Conservation (phyloP, 441 rosid species). For the Populus hybrid region DNA sequence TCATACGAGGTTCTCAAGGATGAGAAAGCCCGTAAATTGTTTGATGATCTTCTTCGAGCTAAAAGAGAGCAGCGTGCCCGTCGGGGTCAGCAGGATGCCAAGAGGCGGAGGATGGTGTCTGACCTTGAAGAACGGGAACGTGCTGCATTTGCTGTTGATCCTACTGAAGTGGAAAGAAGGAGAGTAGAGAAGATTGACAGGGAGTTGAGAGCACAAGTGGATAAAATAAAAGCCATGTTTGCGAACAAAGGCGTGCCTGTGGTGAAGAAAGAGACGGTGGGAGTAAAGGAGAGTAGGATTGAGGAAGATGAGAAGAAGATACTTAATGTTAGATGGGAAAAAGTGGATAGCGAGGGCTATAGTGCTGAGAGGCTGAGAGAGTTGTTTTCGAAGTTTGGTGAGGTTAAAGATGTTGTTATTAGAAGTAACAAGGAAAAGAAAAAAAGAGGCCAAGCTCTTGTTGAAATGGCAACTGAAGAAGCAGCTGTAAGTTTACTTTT, state of each 20-base stretch:
- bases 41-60: constrained; percentile 72
- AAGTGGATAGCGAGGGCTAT: constrained; percentile 52
- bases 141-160: constrained; percentile 58
- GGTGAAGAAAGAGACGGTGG: constrained; percentile 27
- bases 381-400: constrained; percentile 69
- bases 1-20: constrained; percentile 82
- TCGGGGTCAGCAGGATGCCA: constrained; percentile 53
- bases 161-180: constrained; percentile 34
- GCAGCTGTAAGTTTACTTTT: constrained; percentile 58
- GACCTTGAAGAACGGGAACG: constrained; percentile 84
- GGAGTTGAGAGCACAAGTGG: constrained; percentile 73
- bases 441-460: constrained; percentile 69
- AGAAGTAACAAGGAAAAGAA: constrained; percentile 44
- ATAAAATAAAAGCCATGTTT: constrained; percentile 64
- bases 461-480: constrained; percentile 72
- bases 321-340: constrained; percentile 88
- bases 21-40: constrained; percentile 69
- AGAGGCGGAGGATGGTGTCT: constrained; percentile 69
- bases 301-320: constrained; percentile 53
- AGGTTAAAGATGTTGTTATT: constrained; percentile 76
- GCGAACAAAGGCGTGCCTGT: constrained; percentile 31
- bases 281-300: constrained; percentile 28
- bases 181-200: constrained; percentile 70
- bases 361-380: constrained; percentile 53
- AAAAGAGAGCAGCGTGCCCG: constrained; percentile 61